A percentile compares a stretch with the other conserved stretches of the same genome.
Conservation (phyloP, 352 stramenopile genomes). For the Globisporangium polare region DNA sequence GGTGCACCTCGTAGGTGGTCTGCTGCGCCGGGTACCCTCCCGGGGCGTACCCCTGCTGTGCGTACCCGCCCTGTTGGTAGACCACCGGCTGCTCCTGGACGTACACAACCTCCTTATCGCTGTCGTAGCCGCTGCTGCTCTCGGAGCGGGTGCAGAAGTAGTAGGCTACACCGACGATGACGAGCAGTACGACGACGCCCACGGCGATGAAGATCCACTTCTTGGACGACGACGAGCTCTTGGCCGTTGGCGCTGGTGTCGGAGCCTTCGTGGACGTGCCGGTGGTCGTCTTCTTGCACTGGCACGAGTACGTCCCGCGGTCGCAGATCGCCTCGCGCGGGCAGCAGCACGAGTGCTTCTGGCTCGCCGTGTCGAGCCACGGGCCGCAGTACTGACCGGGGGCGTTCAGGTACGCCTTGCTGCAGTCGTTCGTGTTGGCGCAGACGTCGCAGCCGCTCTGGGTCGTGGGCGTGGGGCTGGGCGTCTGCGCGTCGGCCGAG, state of each 20-base stretch:
- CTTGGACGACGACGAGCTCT: slow-evolving; percentile 20
- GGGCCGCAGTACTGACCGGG: slow-evolving; percentile 48
- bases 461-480: slow-evolving; percentile 1
- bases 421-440: slow-evolving; percentile 41
- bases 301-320: slow-evolving; percentile 39
- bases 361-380: slow-evolving; percentile 37
- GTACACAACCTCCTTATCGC: slow-evolving; percentile 30
- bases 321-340: slow-evolving; percentile 30
- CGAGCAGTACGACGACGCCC: slow-evolving; percentile 29
- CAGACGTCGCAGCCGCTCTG: slow-evolving; percentile 44
- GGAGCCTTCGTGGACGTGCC: slow-evolving; percentile 18
- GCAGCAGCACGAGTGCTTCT: slow-evolving; percentile 54
- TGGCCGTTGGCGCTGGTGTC: slow-evolving; percentile 31
- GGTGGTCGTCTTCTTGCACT: slow-evolving; percentile 25
- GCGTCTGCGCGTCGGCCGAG: slow-evolving; percentile 1
- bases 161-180: slow-evolving; percentile 32
- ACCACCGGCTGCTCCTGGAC: slow-evolving; percentile 24
- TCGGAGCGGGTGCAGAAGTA: slow-evolving; percentile 32
- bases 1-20: slow-evolving; percentile 15
- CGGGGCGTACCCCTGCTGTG: slow-evolving; percentile 34
- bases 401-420: slow-evolving; percentile 36
- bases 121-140: slow-evolving; percentile 23
- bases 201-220: slow-evolving; percentile 26
- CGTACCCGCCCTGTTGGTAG: slow-evolving; percentile 35
- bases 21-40: slow-evolving; percentile 29